Base-by-base conservation (phyloP, 768 basidiomycete species). In the Tylopilus vinaceipallidus region DNA sequence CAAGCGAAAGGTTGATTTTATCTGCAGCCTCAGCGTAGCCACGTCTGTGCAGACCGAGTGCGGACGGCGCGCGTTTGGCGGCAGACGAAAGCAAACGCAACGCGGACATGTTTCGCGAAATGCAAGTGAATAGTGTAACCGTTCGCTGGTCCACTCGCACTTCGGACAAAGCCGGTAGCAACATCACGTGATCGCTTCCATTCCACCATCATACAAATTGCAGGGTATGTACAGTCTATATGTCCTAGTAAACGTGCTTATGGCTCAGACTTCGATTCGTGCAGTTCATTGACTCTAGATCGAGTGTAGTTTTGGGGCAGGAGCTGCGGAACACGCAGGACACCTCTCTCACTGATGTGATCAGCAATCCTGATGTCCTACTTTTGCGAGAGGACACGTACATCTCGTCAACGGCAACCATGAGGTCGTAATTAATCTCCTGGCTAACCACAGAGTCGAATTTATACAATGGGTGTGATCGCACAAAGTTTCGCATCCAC, bases 401-500 rank as follows among this genome's bases (percentile, higher is more conserved):
- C 91, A 98, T 88, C 67, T 92, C 88, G 63, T 98, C 95, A 6
- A 97, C 72, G 2, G 91, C 90, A 38, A 83, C 76, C 64, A 97
- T 75, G 23, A 99, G 78, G 70, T 99, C 97, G 64, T 95, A 97
- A 63, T 94, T 97, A 63, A 98, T 92, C 69, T 88, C 84, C 60
- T 91, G 80, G 43, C 77, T 87, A 17, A 99, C 91, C 43, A 88
- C 86, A n/a, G 93, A 95, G 71, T 99, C 93, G 42, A 82, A 78
- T 67, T 88, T 86, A 73, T 99, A 99, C n/a, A 73, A 79, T 8
- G 95, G 91, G 67, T 99, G 97, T 2, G 84, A 79, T 22, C 84
- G 82, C 36, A 99, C 88, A 70, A 98, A 98, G 40, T 88, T 78
- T 30, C 97, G 81, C 49, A 97, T 94, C 93, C 93, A 99, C 4